Conservation (phyloP, 2,329 filamentous ascomycete species). For the Taxawa tesnikishii region DNA sequence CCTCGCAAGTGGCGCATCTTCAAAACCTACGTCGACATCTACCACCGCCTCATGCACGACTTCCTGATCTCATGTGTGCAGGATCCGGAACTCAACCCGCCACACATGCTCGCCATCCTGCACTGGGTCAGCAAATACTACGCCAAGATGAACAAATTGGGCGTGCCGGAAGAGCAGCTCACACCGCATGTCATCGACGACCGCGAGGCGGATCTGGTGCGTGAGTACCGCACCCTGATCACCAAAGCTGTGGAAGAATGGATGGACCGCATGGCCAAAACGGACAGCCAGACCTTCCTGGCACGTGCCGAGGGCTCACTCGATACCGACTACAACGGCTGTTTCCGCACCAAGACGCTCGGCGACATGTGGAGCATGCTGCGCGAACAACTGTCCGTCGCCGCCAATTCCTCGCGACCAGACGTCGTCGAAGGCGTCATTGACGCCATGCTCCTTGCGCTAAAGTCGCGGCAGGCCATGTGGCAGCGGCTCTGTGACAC, state of each 20-base stretch:
- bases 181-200: conserved; percentile 81
- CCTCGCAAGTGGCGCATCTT: conserved; percentile 96
- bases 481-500: conserved; percentile 86
- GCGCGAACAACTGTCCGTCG: conserved; percentile 78
- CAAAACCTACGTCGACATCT: conserved; percentile 78
- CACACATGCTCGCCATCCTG: conserved; percentile 81
- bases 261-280: conserved; percentile 83
- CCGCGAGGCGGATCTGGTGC: conserved; percentile 77
- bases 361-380: conserved; percentile 97
- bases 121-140: conserved; percentile 96
- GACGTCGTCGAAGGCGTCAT: conserved; percentile 93
- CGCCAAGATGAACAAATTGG: conserved; percentile 84
- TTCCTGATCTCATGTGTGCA: conserved; percentile 76
- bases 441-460: conserved; percentile 84
- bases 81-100: conserved; percentile 70
- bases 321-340: conserved; percentile 78
- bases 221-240: conserved; percentile 89
- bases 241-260: conserved; percentile 93
- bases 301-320: conserved; percentile 69
- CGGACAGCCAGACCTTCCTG: conserved; percentile 70
- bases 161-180: conserved; percentile 64
- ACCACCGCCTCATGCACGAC: conserved; percentile 92
- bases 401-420: conserved; percentile 68
- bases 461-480: conserved; percentile 68
- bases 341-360: conserved; percentile 82